Evolutionary conservation across 495 filamentous ascomycete genomes (phyloP).

Genomic region (Astrocystis sublimbata): DNA sequence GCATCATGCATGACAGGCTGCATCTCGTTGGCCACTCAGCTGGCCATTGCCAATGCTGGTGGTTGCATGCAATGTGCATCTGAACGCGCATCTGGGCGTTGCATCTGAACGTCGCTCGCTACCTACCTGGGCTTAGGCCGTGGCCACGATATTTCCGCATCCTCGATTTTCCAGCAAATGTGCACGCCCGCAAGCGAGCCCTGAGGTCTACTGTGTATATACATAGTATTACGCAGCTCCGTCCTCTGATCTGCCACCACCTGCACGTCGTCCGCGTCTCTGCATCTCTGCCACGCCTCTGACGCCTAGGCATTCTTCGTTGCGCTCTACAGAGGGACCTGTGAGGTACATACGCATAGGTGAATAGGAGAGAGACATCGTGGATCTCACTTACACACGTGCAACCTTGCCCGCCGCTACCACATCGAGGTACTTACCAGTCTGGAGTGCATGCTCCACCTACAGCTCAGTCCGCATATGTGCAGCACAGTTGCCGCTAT

Average conservation of each 20-base stretch:
- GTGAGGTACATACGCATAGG: neutral
- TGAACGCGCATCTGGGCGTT: no score
- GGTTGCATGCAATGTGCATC: constrained; percentile 37
- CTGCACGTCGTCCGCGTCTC: no score
- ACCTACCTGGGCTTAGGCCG: no score
- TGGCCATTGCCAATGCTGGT: constrained; percentile 30
- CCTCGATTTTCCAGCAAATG: constrained; percentile 30
- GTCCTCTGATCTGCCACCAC: no score
- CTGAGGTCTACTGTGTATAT: no score
- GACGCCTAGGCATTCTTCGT: constrained; percentile 1
- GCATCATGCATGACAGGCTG: constrained; percentile 35
- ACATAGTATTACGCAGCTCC: no score
- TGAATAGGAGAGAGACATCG: neutral
- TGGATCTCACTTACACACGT: neutral
- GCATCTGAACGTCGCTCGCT: constrained; percentile 35
- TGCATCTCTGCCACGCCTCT: constrained; percentile 1
- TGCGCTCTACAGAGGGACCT: no score
- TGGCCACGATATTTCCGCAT: constrained; percentile 24
- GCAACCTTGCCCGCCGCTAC: neutral
- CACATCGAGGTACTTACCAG: no score
- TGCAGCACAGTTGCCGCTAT: neutral
- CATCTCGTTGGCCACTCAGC: constrained; percentile 36
- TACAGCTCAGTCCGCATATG: constrained; percentile 1
- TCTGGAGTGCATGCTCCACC: constrained; percentile 9
- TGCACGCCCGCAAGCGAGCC: constrained; percentile 8